Percentiles rank a stretch among this genome's conserved stretches.
These are phyloP conservation scores for Solanum chilense DNA, from an alignment of 257 asterid species.

Conservation along the genomic window DNA sequence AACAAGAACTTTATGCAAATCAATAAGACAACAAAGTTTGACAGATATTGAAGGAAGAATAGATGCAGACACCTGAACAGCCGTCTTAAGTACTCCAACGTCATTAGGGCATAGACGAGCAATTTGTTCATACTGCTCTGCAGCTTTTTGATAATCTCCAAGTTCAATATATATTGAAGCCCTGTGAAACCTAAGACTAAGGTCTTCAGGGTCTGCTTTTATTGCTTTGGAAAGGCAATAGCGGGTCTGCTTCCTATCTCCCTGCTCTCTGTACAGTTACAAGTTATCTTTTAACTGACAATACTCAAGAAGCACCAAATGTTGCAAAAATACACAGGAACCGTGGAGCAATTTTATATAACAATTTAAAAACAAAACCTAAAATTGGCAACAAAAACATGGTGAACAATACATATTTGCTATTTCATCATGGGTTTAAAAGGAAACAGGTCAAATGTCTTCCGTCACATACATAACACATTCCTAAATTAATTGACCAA, in stretches of 20 bases:
- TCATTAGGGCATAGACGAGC: constrained; percentile 47
- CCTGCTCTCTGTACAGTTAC: constrained; percentile 36
- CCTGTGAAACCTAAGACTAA: constrained; percentile 43
- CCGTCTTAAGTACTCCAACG: constrained; percentile 31
- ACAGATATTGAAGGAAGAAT: neutral
- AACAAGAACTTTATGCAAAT: neutral
- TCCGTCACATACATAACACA: neutral
- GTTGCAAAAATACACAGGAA: neutral
- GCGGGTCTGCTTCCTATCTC: constrained; percentile 54
- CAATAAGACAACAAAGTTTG: neutral
- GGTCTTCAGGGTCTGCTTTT: constrained; percentile 70
- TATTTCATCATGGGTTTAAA: neutral
- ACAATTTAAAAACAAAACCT: neutral
- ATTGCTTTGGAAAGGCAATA: constrained; percentile 73
- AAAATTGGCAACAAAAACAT: neutral
- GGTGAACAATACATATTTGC: neutral
- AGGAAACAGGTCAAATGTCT: neutral
- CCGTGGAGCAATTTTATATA: neutral
- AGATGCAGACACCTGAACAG: constrained; percentile 37
- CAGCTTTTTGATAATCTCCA: constrained; percentile 58
- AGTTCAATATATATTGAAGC: constrained; percentile 62
- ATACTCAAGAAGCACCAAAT: neutral
- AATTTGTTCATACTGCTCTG: constrained; percentile 67
- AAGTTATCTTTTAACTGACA: neutral
- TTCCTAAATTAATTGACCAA: neutral